Percentiles rank a stretch among this genome's conserved stretches.
Evolutionary conservation across 495 filamentous ascomycete genomes (phyloP).

Genomic region (Pyrenula massariospora): DNA sequence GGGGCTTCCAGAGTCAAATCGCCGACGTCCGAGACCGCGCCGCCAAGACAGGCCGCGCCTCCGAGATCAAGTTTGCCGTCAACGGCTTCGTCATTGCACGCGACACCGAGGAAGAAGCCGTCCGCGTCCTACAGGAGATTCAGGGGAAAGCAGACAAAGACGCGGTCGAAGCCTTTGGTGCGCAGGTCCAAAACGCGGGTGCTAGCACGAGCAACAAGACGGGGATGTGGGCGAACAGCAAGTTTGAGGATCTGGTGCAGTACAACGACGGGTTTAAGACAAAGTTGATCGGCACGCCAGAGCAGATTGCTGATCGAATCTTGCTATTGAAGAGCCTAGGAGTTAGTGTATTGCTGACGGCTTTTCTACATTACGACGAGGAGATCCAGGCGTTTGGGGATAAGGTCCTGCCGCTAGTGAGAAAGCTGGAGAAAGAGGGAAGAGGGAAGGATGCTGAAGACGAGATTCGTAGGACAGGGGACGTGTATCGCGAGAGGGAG

Average conservation of each 20-base stretch:
- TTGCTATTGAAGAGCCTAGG: constrained; percentile 33
- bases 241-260: constrained; percentile 35
- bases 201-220: constrained; percentile 24
- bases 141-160: constrained; percentile 36
- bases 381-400: constrained; percentile 33
- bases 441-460: constrained; percentile 28
- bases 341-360: constrained; percentile 26
- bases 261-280: constrained; percentile 42
- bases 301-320: constrained; percentile 35
- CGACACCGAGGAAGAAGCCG: constrained; percentile 35
- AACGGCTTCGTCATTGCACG: constrained; percentile 36
- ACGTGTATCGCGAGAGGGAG: constrained; percentile 22
- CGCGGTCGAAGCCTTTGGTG: constrained; percentile 30
- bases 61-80: constrained; percentile 29
- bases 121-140: constrained; percentile 30
- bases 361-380: constrained; percentile 35
- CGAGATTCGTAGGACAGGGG: constrained; percentile 27
- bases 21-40: constrained; percentile 28
- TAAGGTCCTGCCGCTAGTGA: constrained; percentile 27
- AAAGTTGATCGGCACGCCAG: constrained; percentile 34
- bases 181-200: constrained; percentile 32
- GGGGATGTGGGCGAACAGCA: constrained; percentile 35
- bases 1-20: constrained; percentile 34
- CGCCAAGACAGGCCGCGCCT: constrained; percentile 19
- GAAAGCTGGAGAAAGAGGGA: constrained; percentile 28